phyloP scores from a whole-genome alignment of 148 eudicot species.

The Simmondsia chinensis region DNA sequence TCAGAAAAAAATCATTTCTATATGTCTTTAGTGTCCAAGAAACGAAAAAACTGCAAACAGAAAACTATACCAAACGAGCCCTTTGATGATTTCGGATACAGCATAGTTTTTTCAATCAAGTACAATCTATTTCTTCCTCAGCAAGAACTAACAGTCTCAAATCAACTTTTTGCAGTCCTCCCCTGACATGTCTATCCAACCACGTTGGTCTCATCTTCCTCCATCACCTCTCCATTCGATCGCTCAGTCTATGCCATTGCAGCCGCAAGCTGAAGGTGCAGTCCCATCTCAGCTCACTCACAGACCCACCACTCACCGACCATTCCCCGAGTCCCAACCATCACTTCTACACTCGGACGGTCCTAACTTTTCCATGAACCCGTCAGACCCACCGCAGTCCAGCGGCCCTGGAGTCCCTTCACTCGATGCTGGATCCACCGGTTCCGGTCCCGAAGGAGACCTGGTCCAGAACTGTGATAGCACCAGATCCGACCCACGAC shows the following conservation, averaged over 20 bases:
- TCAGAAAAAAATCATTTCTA: too few species aligned
- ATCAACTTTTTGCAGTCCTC: conserved; percentile 36
- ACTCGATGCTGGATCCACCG: conserved; percentile 16
- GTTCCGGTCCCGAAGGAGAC: conserved; percentile 19
- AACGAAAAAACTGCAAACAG: too few species aligned
- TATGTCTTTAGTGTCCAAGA: too few species aligned
- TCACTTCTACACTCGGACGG: conserved; percentile 32
- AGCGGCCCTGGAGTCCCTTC: conserved; percentile 14
- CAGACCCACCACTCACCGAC: conserved; percentile 32
- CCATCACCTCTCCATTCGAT: conserved; percentile 40
- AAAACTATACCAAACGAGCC: too few species aligned
- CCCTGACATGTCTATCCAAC: conserved; percentile 64
- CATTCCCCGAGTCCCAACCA: conserved; percentile 33
- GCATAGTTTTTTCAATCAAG: background rate
- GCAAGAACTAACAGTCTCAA: conserved; percentile 5
- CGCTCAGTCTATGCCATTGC: conserved; percentile 51
- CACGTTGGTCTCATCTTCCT: conserved; percentile 72
- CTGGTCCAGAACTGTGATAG: conserved; percentile 18
- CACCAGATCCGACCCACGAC: conserved; percentile 23
- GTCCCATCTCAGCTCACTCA: conserved; percentile 42
- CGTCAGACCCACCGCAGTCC: conserved; percentile 29
- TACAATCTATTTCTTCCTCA: background rate
- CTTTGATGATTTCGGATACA: too few species aligned
- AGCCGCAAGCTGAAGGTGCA: conserved; percentile 39
- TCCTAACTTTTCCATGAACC: conserved; percentile 19